phyloP scores from a whole-genome alignment of 2,329 filamentous ascomycete genomes.

The Emydomyces testavorans region DNA sequence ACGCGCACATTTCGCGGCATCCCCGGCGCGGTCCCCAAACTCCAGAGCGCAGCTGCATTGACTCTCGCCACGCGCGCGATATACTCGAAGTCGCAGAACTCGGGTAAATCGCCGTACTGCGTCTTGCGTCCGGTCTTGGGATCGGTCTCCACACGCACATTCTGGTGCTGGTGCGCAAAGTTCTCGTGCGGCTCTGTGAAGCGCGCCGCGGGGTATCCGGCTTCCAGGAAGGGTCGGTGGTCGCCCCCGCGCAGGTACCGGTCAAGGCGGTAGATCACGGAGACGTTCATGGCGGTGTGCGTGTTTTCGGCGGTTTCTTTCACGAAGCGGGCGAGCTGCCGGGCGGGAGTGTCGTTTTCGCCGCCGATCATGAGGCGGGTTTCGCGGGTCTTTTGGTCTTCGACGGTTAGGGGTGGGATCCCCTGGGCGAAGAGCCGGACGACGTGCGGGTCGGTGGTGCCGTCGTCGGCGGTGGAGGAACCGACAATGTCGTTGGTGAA shows the following conservation, averaged over 20 bases:
- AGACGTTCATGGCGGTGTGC: slow-evolving; percentile 12
- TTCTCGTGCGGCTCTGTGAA: slow-evolving; percentile 13
- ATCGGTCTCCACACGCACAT: slow-evolving; percentile 10
- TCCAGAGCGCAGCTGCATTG: slow-evolving; percentile 13
- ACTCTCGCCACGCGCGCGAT: slow-evolving; percentile 11
- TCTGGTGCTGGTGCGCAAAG: slow-evolving; percentile 13
- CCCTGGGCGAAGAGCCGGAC: slow-evolving; percentile 13
- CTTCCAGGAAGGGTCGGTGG: slow-evolving; percentile 12
- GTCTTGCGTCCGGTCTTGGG: slow-evolving; percentile 11
- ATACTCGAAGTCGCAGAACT: slow-evolving; percentile 13
- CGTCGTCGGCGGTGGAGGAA: slow-evolving; percentile 12
- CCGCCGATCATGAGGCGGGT: slow-evolving; percentile 11
- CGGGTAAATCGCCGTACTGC: slow-evolving; percentile 12
- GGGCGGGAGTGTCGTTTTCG: slow-evolving; percentile 12
- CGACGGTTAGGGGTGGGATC: slow-evolving; percentile 9
- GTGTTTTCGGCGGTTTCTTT: slow-evolving; percentile 13
- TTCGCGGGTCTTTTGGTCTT: slow-evolving; percentile 10
- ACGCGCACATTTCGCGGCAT: slow-evolving; percentile 14
- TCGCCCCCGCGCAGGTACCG: slow-evolving; percentile 12
- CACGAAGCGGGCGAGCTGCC: slow-evolving; percentile 11
- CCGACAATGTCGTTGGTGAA: slow-evolving; percentile 14
- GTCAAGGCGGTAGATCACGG: slow-evolving; percentile 12
- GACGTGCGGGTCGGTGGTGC: slow-evolving; percentile 11
- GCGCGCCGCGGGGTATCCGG: slow-evolving; percentile 12
- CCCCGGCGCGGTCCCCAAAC: slow-evolving; percentile 6